Evolutionary conservation across 352 stramenopile genomes (phyloP).

Genomic region (Plasmopara halstedii): DNA sequence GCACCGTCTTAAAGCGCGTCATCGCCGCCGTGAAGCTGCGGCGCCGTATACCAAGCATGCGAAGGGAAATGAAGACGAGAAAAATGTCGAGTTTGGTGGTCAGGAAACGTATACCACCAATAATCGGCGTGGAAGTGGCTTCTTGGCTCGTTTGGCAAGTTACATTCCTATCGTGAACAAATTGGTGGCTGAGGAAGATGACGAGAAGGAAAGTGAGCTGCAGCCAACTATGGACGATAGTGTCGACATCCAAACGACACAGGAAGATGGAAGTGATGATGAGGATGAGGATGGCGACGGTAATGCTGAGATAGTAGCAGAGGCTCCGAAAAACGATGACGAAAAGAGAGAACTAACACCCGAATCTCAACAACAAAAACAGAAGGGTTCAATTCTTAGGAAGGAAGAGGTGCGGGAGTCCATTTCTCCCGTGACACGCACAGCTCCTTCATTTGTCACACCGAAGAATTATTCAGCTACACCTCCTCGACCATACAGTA

Average conservation of each 20-base stretch:
- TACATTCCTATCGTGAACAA: slow-evolving; percentile 61
- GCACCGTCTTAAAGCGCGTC: slow-evolving; percentile 15
- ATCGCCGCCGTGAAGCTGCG: slow-evolving; percentile 29
- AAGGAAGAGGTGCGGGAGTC: slow-evolving; percentile 17
- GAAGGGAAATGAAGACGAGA: slow-evolving; percentile 12
- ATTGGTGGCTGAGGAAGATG: slow-evolving; percentile 33
- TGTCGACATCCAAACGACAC: slow-evolving; percentile 11
- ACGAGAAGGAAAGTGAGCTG: slow-evolving; percentile 11
- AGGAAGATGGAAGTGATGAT: slow-evolving; percentile 23
- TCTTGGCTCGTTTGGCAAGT: slow-evolving; percentile 57
- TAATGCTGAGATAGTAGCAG: slow-evolving; percentile 2
- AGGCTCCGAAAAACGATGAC: slow-evolving; percentile 9
- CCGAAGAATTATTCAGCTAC: slow-evolving; percentile 12
- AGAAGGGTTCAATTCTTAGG: slow-evolving; percentile 13
- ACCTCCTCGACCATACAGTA: slow-evolving; percentile 7
- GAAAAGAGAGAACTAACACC: slow-evolving; percentile 1
- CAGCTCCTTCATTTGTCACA: slow-evolving; percentile 8
- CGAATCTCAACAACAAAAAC: slow-evolving; percentile 9
- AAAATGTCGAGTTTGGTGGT: slow-evolving; percentile 10
- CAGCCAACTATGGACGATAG: slow-evolving; percentile 9
- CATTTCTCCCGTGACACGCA: slow-evolving; percentile 10
- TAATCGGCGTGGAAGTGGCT: slow-evolving; percentile 9
- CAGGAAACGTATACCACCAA: slow-evolving; percentile 1
- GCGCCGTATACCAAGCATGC: slow-evolving; percentile 29
- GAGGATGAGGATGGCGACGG: slow-evolving; percentile 13